Evolutionary conservation across 2,329 filamentous ascomycete genomes (phyloP).

Genomic region (Penicillium concentricum): DNA sequence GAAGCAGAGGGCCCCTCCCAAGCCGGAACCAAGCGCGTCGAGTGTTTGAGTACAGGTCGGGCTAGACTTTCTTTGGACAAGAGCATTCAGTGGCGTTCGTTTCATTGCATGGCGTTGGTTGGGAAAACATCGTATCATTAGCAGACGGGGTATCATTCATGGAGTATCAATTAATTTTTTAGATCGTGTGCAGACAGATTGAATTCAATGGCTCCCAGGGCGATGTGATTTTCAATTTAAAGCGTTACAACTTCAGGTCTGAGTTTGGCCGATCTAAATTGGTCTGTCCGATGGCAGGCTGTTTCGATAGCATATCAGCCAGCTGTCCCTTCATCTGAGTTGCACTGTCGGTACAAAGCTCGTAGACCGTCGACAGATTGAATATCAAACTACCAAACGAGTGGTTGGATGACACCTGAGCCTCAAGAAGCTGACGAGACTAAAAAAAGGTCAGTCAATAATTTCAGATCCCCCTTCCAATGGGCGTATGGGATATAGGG

Average conservation of each 20-base stretch:
- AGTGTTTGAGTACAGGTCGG: not conserved
- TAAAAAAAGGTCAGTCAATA: constrained; percentile 32
- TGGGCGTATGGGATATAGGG: not conserved
- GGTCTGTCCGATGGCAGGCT: constrained; percentile 52
- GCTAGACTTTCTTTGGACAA: constrained; percentile 4
- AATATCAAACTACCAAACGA: constrained; percentile 80
- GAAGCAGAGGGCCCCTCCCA: constrained; percentile 28
- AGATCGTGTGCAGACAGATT: constrained; percentile 12
- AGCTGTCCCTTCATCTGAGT: constrained; percentile 68
- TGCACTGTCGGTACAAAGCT: constrained; percentile 79
- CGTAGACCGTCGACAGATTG: constrained; percentile 88
- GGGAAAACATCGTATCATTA: constrained; percentile 11
- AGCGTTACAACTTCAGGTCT: constrained; percentile 70
- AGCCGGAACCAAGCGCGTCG: constrained; percentile 14
- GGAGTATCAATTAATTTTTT: constrained; percentile 12
- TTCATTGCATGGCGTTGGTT: constrained; percentile 23
- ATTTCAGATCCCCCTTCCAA: not conserved
- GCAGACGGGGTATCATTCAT: constrained; percentile 6
- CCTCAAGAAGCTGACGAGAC: constrained; percentile 67
- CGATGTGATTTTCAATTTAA: constrained; percentile 6
- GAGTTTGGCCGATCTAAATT: constrained; percentile 71
- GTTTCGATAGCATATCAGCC: constrained; percentile 65
- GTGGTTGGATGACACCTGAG: constrained; percentile 60
- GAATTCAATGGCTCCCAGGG: constrained; percentile 7
- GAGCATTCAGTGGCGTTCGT: constrained; percentile 14